A percentile compares a stretch with the other conserved stretches of the same genome.
Evolutionary conservation across 192 early-diverging fungal genomes (phyloP).

Genomic region (Entomortierella parvispora): DNA sequence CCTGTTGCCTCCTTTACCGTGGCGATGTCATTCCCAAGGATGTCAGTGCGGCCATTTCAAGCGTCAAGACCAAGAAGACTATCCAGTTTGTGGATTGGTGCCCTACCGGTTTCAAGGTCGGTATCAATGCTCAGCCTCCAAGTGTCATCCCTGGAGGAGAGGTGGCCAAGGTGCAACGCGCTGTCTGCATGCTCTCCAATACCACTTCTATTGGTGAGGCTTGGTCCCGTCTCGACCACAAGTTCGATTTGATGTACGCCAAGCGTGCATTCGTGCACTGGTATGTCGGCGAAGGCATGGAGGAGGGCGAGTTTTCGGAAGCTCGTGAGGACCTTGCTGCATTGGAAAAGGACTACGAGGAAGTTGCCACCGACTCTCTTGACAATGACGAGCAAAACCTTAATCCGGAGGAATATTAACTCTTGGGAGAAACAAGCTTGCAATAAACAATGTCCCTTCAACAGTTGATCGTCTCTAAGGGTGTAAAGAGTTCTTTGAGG

Average conservation of each 20-base stretch:
- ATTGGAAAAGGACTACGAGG: constrained; percentile 99
- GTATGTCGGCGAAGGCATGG: constrained; percentile 99
- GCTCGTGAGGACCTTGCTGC: constrained; percentile 99
- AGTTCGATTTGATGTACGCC: constrained; percentile 99
- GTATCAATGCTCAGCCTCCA: constrained; percentile 96
- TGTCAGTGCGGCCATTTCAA: constrained; percentile 87
- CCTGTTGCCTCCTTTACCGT: constrained; percentile 98
- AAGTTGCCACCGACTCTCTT: constrained; percentile 96
- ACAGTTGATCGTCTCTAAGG: not conserved
- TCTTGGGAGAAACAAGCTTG: too few relatives aligned
- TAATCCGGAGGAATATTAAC: constrained; percentile 49
- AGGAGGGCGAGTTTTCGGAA: constrained; percentile 99
- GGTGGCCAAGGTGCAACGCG: constrained; percentile 95
- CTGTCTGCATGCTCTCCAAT: constrained; percentile 99
- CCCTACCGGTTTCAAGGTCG: constrained; percentile 99
- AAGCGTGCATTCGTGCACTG: constrained; percentile 99
- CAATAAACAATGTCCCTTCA: not conserved
- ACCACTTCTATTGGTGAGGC: constrained; percentile 99
- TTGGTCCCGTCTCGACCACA: constrained; percentile 99
- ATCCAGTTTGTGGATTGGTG: constrained; percentile 99
- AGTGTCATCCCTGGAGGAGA: constrained; percentile 76
- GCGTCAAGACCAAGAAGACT: constrained; percentile 95
- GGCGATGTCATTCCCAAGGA: constrained; percentile 99
- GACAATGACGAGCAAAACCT: constrained; percentile 71
- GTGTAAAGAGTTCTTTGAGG: not conserved